Percentiles rank a stretch among this genome's conserved stretches.
phyloP scores from a whole-genome alignment of 768 basidiomycete genomes.

The Cubamyces lactineus region DNA sequence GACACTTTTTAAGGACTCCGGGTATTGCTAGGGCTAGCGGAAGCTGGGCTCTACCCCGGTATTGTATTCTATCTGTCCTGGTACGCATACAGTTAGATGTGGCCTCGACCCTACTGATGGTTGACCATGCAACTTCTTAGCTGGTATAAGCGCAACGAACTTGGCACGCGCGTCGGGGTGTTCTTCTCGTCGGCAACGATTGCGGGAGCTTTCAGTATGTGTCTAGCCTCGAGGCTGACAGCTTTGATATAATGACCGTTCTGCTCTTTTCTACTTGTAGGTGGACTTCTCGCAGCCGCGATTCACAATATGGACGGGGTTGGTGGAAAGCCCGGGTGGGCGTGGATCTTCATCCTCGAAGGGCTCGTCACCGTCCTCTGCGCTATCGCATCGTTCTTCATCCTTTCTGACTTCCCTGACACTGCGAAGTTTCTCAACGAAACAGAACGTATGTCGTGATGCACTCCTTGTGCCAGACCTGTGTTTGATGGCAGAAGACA shows the following conservation, averaged over 20 bases:
- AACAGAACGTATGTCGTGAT: slow-evolving; percentile 51
- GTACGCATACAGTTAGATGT: slow-evolving; percentile 31
- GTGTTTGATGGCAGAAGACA: slow-evolving; percentile 24
- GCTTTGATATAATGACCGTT: background rate
- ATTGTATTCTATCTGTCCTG: slow-evolving; percentile 67
- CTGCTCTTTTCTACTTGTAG: slow-evolving; percentile 33
- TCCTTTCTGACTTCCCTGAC: slow-evolving; percentile 81
- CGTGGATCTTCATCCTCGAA: slow-evolving; percentile 78
- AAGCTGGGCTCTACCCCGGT: slow-evolving; percentile 55
- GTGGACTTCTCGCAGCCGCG: slow-evolving; percentile 65
- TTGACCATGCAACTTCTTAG: slow-evolving; percentile 36
- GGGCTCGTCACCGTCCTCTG: slow-evolving; percentile 68
- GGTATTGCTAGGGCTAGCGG: slow-evolving; percentile 59
- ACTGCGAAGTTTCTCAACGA: slow-evolving; percentile 70
- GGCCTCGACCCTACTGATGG: background rate
- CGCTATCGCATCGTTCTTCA: slow-evolving; percentile 64
- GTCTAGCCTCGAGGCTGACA: background rate
- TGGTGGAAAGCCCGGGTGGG: slow-evolving; percentile 64
- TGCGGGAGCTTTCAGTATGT: slow-evolving; percentile 73
- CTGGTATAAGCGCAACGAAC: slow-evolving; percentile 82
- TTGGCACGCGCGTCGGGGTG: slow-evolving; percentile 68
- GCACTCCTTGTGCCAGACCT: background rate
- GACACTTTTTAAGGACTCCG: slow-evolving; percentile 48
- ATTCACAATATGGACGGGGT: slow-evolving; percentile 74
- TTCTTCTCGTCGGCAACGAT: slow-evolving; percentile 85